These are phyloP conservation scores for Hemisphaericaspora lyxosophila DNA, from an alignment of 1,139 yeast species.

Conservation along the genomic window DNA sequence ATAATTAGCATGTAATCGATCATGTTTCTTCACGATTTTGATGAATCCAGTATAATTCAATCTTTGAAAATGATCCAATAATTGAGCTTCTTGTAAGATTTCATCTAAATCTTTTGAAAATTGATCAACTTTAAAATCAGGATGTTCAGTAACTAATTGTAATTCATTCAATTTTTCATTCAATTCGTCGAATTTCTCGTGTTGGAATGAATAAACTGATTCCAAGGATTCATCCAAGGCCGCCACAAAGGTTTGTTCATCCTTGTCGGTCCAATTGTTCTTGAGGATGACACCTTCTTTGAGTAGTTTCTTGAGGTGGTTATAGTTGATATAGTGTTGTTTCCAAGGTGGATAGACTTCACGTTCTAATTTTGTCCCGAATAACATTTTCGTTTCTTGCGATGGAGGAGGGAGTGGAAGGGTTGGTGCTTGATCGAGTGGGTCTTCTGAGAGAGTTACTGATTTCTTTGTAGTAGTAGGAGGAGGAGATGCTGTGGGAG, in stretches of 20 bases:
- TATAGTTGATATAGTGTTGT: constrained; percentile 77
- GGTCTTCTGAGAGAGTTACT: background rate
- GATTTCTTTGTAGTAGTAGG: background rate
- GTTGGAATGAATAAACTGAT: constrained; percentile 89
- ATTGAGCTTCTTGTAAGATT: constrained; percentile 71
- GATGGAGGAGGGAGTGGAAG: too few species aligned
- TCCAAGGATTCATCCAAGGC: constrained; percentile 84
- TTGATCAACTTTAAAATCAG: constrained; percentile 47
- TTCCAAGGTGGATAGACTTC: constrained; percentile 92
- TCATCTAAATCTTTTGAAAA: constrained; percentile 73
- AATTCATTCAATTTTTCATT: constrained; percentile 62
- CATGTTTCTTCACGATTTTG: constrained; percentile 94
- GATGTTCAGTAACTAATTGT: constrained; percentile 46
- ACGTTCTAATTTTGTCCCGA: constrained; percentile 77
- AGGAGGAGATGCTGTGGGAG: constrained; percentile 2
- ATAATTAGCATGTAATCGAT: constrained; percentile 79
- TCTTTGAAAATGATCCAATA: constrained; percentile 85
- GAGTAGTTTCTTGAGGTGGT: constrained; percentile 70
- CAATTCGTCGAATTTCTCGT: constrained; percentile 65
- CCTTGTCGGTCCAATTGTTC: constrained; percentile 70
- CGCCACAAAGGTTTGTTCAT: constrained; percentile 79
- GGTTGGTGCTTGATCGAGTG: background rate
- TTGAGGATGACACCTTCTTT: constrained; percentile 70
- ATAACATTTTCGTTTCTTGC: constrained; percentile 55
- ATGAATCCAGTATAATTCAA: constrained; percentile 91